A percentile compares a stretch with the other conserved stretches of the same genome.
These are phyloP conservation scores for Fonsecaea multimorphosa DNA, from an alignment of 2,329 filamentous ascomycete species.

Conservation along the genomic window DNA sequence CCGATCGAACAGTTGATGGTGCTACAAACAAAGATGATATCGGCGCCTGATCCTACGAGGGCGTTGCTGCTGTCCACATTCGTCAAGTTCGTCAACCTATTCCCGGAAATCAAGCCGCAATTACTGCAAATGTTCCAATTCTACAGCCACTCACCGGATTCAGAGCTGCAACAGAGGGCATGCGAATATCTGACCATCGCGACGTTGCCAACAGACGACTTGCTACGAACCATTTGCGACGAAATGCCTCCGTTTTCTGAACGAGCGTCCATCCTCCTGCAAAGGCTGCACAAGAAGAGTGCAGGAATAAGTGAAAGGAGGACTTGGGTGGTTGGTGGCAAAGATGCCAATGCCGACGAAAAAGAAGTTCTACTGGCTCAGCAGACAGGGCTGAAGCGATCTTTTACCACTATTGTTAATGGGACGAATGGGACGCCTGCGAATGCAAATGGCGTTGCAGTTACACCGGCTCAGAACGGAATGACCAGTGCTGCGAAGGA, in stretches of 20 bases:
- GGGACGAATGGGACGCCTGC: conserved; percentile 49
- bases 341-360: conserved; percentile 85
- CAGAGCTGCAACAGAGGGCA: conserved; percentile 92
- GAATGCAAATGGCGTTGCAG: conserved; percentile 48
- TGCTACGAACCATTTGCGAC: conserved; percentile 91
- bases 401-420: conserved; percentile 69
- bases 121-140: conserved; percentile 86
- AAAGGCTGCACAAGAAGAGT: conserved; percentile 91
- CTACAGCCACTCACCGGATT: conserved; percentile 93
- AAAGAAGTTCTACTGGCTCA: conserved; percentile 81
- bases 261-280: conserved; percentile 86
- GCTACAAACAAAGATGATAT: conserved; percentile 85
- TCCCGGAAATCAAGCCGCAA: conserved; percentile 97
- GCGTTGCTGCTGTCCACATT: conserved; percentile 96
- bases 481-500: conserved; percentile 66
- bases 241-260: conserved; percentile 99
- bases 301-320: conserved; percentile 91
- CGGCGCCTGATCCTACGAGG: conserved; percentile 84
- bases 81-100: conserved; percentile 96
- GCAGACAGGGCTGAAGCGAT: conserved; percentile 80
- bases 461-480: conserved; percentile 23
- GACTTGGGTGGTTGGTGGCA: conserved; percentile 97
- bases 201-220: conserved; percentile 83
- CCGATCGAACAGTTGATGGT: conserved; percentile 97
- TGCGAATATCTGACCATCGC: conserved; percentile 92